Conservation (phyloP, 768 basidiomycete species). For the Boletus reticuloceps region DNA sequence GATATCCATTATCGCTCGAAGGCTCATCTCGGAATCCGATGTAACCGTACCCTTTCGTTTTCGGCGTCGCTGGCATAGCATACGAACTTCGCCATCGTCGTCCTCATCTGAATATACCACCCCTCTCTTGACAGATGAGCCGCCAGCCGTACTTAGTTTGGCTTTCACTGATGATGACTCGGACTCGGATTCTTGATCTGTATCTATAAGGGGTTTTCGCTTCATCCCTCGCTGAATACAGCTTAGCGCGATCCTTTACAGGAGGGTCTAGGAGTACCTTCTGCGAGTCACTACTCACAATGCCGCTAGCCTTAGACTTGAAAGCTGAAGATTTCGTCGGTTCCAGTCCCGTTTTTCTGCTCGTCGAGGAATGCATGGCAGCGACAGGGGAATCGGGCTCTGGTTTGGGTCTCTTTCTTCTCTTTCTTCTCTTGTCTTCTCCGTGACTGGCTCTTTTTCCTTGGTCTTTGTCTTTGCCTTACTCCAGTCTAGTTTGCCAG, state of each 20-base stretch:
- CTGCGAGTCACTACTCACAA: background rate
- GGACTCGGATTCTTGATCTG: slow-evolving; percentile 28
- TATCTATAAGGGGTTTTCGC: slow-evolving; percentile 41
- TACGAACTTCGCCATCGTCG: slow-evolving; percentile 42
- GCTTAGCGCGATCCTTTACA: slow-evolving; percentile 9
- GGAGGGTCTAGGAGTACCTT: slow-evolving; percentile 4
- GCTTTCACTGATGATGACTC: slow-evolving; percentile 2
- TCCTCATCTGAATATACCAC: slow-evolving; percentile 56
- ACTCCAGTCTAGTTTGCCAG: slow-evolving; percentile 63
- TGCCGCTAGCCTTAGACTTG: background rate
- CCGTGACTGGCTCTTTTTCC: slow-evolving; percentile 20
- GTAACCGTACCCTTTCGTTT: slow-evolving; percentile 35
- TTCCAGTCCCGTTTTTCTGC: background rate
- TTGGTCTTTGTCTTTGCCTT: slow-evolving; percentile 53
- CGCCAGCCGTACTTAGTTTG: slow-evolving; percentile 6
- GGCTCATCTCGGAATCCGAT: slow-evolving; percentile 44
- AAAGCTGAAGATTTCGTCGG: background rate
- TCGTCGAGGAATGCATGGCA: background rate
- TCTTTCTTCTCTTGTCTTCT: slow-evolving; percentile 12
- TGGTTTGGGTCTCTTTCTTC: slow-evolving; percentile 18
- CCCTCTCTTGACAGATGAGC: slow-evolving; percentile 40
- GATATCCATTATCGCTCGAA: slow-evolving; percentile 72
- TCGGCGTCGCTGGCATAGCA: slow-evolving; percentile 22
- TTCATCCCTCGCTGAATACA: slow-evolving; percentile 35
- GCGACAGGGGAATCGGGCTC: background rate